phyloP scores from a whole-genome alignment of 2,329 filamentous ascomycete genomes.

The Paecilomyces fulvus region DNA sequence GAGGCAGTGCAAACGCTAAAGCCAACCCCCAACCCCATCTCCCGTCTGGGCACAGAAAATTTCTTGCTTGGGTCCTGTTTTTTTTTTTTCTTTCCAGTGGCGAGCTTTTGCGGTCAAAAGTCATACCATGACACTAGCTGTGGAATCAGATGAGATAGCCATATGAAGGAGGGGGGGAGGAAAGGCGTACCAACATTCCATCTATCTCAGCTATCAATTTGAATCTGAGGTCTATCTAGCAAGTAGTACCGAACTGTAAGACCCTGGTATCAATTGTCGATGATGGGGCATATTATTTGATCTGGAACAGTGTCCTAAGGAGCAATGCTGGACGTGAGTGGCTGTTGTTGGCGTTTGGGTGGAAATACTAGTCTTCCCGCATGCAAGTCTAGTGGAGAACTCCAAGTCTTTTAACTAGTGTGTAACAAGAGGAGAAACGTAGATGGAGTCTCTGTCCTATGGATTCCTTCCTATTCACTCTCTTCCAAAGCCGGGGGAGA shows the following conservation, averaged over 20 bases:
- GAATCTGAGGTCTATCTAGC: neutral
- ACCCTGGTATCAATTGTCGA: neutral
- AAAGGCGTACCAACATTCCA: neutral
- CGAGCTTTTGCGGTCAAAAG: neutral
- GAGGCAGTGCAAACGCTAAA: conserved; percentile 24
- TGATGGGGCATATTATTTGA: neutral
- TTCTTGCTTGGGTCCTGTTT: neutral
- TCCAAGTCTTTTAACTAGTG: neutral
- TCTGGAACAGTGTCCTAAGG: neutral
- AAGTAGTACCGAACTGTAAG: neutral
- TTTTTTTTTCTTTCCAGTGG: neutral
- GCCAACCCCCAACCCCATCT: neutral
- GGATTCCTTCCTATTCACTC: neutral
- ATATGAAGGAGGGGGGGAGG: neutral
- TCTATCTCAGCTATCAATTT: neutral
- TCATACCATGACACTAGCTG: neutral
- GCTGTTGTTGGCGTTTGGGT: neutral
- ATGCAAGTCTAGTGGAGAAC: neutral
- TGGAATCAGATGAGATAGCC: neutral
- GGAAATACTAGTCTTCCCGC: neutral
- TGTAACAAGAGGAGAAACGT: neutral
- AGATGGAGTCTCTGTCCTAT: neutral
- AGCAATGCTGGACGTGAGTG: neutral
- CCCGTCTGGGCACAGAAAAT: neutral
- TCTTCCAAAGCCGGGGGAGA: neutral